Conservation (phyloP, 306 rosid species). For the Cucurbita moschata region DNA sequence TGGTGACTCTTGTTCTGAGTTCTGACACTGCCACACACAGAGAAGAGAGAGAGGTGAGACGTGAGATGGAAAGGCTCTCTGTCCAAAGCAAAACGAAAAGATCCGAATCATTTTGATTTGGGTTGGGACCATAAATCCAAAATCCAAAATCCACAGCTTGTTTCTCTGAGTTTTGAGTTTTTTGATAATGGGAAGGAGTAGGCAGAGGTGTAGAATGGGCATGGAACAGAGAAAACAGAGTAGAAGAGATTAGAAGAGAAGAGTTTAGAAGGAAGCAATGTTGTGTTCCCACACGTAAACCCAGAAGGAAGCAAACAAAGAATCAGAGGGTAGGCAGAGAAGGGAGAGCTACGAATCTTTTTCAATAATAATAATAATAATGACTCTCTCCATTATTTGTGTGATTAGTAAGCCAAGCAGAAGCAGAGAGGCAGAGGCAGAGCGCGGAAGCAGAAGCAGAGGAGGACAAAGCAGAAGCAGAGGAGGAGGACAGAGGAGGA, state of each 20-base stretch:
- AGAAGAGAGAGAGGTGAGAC: not conserved
- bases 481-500: not conserved
- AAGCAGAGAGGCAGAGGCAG: not conserved
- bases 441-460: not conserved
- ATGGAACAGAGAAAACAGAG: not conserved
- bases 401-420: not conserved
- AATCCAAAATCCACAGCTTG: not conserved
- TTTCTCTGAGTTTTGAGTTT: not conserved
- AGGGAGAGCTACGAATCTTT: not conserved
- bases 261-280: too few relatives aligned
- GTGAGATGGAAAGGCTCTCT: not conserved
- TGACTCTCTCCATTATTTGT: not conserved
- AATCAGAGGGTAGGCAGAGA: not conserved
- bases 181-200: not conserved
- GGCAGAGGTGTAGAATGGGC: not conserved
- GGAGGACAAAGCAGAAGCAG: not conserved
- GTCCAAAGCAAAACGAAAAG: not conserved
- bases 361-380: not conserved
- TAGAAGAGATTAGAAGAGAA: too few relatives aligned
- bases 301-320: not conserved
- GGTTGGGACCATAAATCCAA: not conserved
- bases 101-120: conserved; percentile 1
- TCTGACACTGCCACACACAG: not conserved
- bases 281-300: not conserved
- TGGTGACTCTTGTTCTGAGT: not conserved